Percentiles rank a stretch among this genome's conserved stretches.
Conservation (phyloP, 345 rosid genomes). For the Anacardium occidentale region DNA sequence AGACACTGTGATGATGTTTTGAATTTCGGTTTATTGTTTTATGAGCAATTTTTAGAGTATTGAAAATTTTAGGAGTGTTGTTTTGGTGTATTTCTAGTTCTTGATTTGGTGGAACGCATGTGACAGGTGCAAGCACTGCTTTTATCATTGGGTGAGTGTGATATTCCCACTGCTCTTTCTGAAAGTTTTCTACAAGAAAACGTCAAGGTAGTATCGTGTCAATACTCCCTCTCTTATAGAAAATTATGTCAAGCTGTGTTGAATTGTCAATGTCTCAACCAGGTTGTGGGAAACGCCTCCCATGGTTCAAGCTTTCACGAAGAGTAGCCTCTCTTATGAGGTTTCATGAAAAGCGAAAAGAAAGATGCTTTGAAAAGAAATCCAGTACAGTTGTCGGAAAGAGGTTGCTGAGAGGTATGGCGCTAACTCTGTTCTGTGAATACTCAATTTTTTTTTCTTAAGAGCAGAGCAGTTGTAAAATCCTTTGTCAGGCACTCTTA, state of each 20-base stretch:
- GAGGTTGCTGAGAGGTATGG: constrained; percentile 47
- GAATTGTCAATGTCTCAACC: constrained; percentile 10
- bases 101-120: constrained; percentile 14
- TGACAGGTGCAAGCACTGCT: constrained; percentile 47
- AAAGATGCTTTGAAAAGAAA: constrained; percentile 48
- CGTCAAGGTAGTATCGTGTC: constrained; percentile 23
- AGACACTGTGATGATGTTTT: background rate
- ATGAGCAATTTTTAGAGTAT: background rate
- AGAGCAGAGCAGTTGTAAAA: background rate
- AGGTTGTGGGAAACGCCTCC: constrained; percentile 36
- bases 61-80: too few species aligned
- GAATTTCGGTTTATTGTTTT: background rate
- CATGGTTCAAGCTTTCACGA: constrained; percentile 38
- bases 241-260: background rate
- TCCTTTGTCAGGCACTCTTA: background rate
- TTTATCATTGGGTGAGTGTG: constrained; percentile 33
- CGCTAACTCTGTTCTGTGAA: background rate
- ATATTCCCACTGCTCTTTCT: constrained; percentile 27
- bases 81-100: constrained; percentile 1
- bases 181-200: constrained; percentile 33
- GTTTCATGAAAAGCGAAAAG: constrained; percentile 48
- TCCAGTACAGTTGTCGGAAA: constrained; percentile 38
- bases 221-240: background rate
- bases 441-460: background rate
- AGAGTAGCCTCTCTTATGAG: constrained; percentile 43